Base-by-base conservation (phyloP, 768 basidiomycete genomes). In the Suillus sp. region DNA sequence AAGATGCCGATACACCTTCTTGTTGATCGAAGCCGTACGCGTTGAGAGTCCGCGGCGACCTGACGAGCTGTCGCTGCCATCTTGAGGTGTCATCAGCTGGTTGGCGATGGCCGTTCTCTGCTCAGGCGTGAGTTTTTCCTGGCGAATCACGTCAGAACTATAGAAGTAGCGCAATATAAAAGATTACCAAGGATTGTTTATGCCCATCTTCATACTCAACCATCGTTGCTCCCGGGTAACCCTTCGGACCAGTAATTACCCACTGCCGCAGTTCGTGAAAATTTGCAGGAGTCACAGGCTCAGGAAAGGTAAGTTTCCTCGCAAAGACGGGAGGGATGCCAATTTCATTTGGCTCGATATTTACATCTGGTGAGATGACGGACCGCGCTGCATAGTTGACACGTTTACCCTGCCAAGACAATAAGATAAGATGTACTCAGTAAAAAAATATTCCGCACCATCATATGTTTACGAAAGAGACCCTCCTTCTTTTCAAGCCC, bases 341-440 rank as follows among this genome's bases (percentile, higher is more conserved):
- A 62, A 99, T 99, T 77, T 99, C 97, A 74, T 93, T 96, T 35
- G 97, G 93, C 77, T 99, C 97, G 68, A 99, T 99, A 77, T 99
- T 99, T 70, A 98, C 92, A 72, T 99, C 97, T 13, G 97, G 97
- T 20, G 97, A 99, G 68, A 99, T 99, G 72, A 99, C 97, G n/a
- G 97, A 99, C 66, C 97, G 95, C 25, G 97, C 97, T 47, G 97
- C 96, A 74, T 96, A 97, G 76, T 99, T 99, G 65, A 99, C 97
- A 71, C 97, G 95, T 81, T 99, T 99, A 11, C 97, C 97, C 96
- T 98, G 62, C 35, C 57, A 60, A 50, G 7, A 30, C 43, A 37
- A 30, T 67, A 18, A 67, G 61, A 47, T 18, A 16, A 30, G 34
- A 32, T 53, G 30, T 10, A 54, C 9, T 58, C 3, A 38, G 45